Percentiles rank a stretch among this genome's conserved stretches.
Conservation (phyloP, 2,329 filamentous ascomycete genomes). For the Botrytis paeoniae region DNA sequence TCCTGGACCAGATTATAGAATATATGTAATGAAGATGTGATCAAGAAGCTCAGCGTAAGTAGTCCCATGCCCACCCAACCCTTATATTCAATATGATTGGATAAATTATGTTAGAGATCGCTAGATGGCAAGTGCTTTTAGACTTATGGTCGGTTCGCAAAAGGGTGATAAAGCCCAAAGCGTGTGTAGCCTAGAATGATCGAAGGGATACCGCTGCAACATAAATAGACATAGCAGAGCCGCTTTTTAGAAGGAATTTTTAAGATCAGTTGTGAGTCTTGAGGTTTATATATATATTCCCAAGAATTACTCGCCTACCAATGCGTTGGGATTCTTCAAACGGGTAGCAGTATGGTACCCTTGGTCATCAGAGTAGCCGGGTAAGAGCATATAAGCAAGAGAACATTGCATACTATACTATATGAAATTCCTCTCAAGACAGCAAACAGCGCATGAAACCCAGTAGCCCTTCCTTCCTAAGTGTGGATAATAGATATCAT, state of each 20-base stretch:
- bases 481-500: neutral
- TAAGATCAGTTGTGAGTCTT: neutral
- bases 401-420: neutral
- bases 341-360: neutral
- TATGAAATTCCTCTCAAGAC: neutral
- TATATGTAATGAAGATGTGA: neutral
- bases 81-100: neutral
- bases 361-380: neutral
- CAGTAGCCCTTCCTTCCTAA: neutral
- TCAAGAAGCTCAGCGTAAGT: neutral
- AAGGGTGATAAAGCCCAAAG: neutral
- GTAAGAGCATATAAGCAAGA: neutral
- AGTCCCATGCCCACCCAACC: neutral
- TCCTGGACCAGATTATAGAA: too few species aligned
- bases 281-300: constrained; percentile 1
- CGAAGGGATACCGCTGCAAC: neutral
- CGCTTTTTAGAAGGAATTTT: neutral
- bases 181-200: neutral
- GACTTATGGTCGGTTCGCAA: neutral
- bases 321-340: neutral
- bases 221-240: neutral
- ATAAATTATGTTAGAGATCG: neutral
- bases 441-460: neutral
- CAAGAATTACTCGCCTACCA: constrained; percentile 12
- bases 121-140: constrained; percentile 8